Evolutionary conservation across 2,329 filamentous ascomycete species (phyloP).

Genomic region (Aureobasidium mangrovei): DNA sequence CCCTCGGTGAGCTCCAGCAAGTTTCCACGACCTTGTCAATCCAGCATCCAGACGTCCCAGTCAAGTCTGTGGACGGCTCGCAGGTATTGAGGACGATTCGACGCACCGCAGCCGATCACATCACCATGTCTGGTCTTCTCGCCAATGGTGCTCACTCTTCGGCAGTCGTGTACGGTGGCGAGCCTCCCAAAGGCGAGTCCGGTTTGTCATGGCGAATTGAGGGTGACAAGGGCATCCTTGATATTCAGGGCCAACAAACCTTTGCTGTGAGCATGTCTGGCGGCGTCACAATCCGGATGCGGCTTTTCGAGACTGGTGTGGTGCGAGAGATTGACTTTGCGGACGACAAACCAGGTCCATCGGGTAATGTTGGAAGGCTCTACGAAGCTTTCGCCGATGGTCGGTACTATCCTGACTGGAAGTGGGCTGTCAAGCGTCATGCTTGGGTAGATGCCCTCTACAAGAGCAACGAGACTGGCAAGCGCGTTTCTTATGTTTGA

Average conservation of each 20-base stretch:
- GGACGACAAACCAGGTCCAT: conserved; percentile 25
- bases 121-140: conserved; percentile 35
- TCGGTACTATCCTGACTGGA: conserved; percentile 26
- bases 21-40: conserved; percentile 37
- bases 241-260: conserved; percentile 20
- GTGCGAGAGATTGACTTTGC: conserved; percentile 26
- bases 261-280: conserved; percentile 11
- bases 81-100: conserved; percentile 25
- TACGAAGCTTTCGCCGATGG: conserved; percentile 23
- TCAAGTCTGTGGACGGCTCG: conserved; percentile 28
- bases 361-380: conserved; percentile 22
- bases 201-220: conserved; percentile 43
- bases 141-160: conserved; percentile 34
- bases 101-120: conserved; percentile 39
- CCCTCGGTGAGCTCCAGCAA: conserved; percentile 22
- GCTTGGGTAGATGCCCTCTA: conserved; percentile 34
- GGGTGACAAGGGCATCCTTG: conserved; percentile 37
- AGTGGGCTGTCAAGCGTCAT: conserved; percentile 40
- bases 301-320: conserved; percentile 23
- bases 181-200: conserved; percentile 41
- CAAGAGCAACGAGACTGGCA: background rate
- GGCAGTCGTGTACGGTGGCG: conserved; percentile 40
- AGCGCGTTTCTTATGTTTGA: background rate
- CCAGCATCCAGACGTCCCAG: conserved; percentile 34
- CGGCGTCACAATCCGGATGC: conserved; percentile 7